These are phyloP conservation scores for Salix arbutifolia DNA, from an alignment of 345 rosid species.

Conservation along the genomic window DNA sequence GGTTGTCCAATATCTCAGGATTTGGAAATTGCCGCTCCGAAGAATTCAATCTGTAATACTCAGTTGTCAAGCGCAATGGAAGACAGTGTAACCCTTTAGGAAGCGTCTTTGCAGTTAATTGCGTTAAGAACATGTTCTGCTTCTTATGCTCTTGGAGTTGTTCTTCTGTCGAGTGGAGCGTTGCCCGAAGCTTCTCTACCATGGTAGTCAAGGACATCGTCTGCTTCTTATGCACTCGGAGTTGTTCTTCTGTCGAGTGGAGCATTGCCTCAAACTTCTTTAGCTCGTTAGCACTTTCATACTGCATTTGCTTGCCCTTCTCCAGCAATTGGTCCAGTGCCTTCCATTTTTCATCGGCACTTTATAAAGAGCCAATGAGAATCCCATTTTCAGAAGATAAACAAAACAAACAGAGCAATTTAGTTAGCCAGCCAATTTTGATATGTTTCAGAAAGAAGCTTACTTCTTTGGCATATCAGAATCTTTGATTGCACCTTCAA, in stretches of 20 bases:
- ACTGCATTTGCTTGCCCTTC: slow-evolving; percentile 82
- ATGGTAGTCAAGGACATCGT: not conserved
- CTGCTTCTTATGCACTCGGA: slow-evolving; percentile 90
- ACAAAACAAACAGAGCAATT: not conserved
- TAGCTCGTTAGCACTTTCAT: slow-evolving; percentile 78
- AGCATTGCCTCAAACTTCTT: slow-evolving; percentile 97
- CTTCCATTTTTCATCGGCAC: slow-evolving; percentile 67
- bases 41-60: slow-evolving; percentile 60
- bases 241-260: slow-evolving; percentile 93
- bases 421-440: not conserved
- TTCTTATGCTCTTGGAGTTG: slow-evolving; percentile 90
- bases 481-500: slow-evolving; percentile 75
- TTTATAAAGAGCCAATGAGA: slow-evolving; percentile 23
- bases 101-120: slow-evolving; percentile 88
- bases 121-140: slow-evolving; percentile 90
- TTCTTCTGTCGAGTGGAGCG: slow-evolving; percentile 96
- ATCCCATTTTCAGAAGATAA: not conserved
- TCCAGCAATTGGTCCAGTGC: slow-evolving; percentile 84
- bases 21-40: slow-evolving; percentile 63
- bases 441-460: slow-evolving; percentile 18
- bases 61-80: slow-evolving; percentile 85
- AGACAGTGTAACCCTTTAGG: slow-evolving; percentile 99
- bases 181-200: slow-evolving; percentile 91
- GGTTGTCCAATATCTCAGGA: slow-evolving; percentile 72
- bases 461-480: slow-evolving; percentile 75